A percentile compares a stretch with the other conserved stretches of the same genome.
Evolutionary conservation across 2,329 filamentous ascomycete genomes (phyloP).

Genomic region (Podosphaera aphanis): DNA sequence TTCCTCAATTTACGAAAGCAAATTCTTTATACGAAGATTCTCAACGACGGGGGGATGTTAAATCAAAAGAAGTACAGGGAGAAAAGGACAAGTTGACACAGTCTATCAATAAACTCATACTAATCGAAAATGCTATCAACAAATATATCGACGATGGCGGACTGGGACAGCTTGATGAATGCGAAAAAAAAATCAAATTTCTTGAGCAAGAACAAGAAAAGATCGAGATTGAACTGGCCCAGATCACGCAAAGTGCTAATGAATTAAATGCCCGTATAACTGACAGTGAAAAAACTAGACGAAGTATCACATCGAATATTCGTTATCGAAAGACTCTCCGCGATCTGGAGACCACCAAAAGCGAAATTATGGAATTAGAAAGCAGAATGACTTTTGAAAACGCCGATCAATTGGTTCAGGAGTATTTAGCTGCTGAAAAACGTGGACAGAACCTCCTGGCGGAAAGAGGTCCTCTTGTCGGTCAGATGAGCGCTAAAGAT

Average conservation of each 20-base stretch:
- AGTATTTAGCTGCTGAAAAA: conserved; percentile 44
- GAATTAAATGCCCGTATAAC: conserved; percentile 53
- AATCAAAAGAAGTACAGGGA: conserved; percentile 47
- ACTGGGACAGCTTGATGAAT: conserved; percentile 42
- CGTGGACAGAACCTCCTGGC: conserved; percentile 46
- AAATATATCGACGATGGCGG: conserved; percentile 59
- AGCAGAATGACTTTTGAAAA: conserved; percentile 22
- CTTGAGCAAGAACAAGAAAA: conserved; percentile 42
- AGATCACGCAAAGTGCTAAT: conserved; percentile 48
- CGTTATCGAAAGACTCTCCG: conserved; percentile 56
- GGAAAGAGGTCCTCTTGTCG: conserved; percentile 50
- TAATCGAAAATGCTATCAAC: conserved; percentile 55
- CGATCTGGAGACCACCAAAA: conserved; percentile 39
- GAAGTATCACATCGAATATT: conserved; percentile 73
- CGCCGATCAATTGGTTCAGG: conserved; percentile 38
- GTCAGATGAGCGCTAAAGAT: conserved; percentile 64
- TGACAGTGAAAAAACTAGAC: conserved; percentile 61
- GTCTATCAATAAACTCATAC: conserved; percentile 53
- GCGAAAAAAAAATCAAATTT: conserved; percentile 42
- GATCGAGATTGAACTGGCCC: conserved; percentile 42
- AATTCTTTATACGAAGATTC: conserved; percentile 57
- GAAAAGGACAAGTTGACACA: conserved; percentile 49
- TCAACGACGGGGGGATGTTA: conserved; percentile 42
- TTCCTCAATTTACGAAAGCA: conserved; percentile 53
- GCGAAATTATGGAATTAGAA: conserved; percentile 53